phyloP scores from a whole-genome alignment of 2,329 filamentous ascomycete species.

The Aschersonia sp. region DNA sequence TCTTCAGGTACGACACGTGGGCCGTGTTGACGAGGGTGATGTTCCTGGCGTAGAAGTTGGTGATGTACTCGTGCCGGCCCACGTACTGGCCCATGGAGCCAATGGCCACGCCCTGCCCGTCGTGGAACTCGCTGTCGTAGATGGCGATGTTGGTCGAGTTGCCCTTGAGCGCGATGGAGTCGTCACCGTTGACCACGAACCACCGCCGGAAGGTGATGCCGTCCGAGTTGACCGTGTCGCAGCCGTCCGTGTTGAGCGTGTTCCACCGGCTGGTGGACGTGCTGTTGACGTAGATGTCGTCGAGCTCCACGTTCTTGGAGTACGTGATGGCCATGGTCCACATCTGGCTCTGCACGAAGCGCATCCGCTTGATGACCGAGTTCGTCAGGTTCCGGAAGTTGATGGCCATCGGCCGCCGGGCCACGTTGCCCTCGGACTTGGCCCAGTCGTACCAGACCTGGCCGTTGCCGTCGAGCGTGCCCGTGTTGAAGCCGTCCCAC shows the following conservation, averaged over 20 bases:
- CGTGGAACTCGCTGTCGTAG: constrained; percentile 30
- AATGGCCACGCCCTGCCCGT: constrained; percentile 38
- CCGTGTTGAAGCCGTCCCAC: constrained; percentile 32
- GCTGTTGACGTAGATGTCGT: constrained; percentile 39
- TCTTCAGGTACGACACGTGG: constrained; percentile 40
- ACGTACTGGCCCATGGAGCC: constrained; percentile 42
- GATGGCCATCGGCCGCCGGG: constrained; percentile 36
- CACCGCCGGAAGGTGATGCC: constrained; percentile 35
- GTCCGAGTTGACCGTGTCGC: constrained; percentile 36
- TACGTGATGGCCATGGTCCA: constrained; percentile 41
- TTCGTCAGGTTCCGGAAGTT: constrained; percentile 27
- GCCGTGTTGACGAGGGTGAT: constrained; percentile 28
- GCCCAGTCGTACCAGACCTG: constrained; percentile 43
- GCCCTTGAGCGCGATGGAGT: constrained; percentile 36
- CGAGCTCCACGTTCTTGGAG: constrained; percentile 28
- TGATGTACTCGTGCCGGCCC: constrained; percentile 29
- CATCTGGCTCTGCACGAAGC: constrained; percentile 44
- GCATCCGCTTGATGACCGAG: constrained; percentile 29
- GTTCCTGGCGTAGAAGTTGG: constrained; percentile 32
- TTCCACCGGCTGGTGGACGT: constrained; percentile 18
- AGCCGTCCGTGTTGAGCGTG: constrained; percentile 25
- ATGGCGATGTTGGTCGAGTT: constrained; percentile 41
- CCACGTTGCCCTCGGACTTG: constrained; percentile 26
- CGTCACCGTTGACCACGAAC: constrained; percentile 36
- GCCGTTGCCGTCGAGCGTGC: constrained; percentile 44